phyloP scores from a whole-genome alignment of 1,284 basidiomycete genomes.

The Vanrija pseudolonga region DNA sequence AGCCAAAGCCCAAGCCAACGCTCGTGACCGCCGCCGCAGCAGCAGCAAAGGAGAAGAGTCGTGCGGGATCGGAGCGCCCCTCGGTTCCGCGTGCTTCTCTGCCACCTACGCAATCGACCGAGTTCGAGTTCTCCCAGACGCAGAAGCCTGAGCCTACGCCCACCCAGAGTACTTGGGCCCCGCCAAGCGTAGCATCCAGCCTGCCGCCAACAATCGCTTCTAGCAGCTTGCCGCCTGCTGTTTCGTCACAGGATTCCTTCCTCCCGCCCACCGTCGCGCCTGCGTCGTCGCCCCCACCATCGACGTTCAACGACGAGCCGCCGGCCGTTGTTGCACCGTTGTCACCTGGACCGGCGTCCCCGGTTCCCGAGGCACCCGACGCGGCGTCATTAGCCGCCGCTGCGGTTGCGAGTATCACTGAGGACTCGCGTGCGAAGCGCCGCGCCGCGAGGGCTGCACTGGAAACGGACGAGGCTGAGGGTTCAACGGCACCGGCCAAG shows the following conservation, averaged over 20 bases:
- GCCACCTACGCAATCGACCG: background rate
- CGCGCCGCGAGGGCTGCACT: background rate
- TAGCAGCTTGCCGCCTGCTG: background rate
- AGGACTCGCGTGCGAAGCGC: background rate
- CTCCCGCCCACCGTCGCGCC: background rate
- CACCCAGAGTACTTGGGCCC: background rate
- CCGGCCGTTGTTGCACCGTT: background rate
- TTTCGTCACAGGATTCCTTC: background rate
- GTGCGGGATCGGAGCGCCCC: too few species aligned
- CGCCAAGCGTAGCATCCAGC: background rate
- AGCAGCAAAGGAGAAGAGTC: too few species aligned
- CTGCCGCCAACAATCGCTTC: background rate
- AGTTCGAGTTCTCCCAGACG: background rate
- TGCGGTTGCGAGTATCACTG: background rate
- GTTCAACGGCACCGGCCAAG: background rate
- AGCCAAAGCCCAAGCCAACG: too few species aligned
- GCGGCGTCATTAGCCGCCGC: background rate
- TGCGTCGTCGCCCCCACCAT: background rate
- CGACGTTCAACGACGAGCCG: background rate
- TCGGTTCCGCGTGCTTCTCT: background rate
- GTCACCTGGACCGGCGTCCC: background rate
- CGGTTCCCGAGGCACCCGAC: background rate
- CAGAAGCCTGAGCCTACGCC: background rate
- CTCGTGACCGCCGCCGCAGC: too few species aligned
- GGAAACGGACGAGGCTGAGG: background rate